Percentiles rank a stretch among this genome's conserved stretches.
phyloP scores from a whole-genome alignment of 805 yeast species.

The Starmerella vitae region DNA sequence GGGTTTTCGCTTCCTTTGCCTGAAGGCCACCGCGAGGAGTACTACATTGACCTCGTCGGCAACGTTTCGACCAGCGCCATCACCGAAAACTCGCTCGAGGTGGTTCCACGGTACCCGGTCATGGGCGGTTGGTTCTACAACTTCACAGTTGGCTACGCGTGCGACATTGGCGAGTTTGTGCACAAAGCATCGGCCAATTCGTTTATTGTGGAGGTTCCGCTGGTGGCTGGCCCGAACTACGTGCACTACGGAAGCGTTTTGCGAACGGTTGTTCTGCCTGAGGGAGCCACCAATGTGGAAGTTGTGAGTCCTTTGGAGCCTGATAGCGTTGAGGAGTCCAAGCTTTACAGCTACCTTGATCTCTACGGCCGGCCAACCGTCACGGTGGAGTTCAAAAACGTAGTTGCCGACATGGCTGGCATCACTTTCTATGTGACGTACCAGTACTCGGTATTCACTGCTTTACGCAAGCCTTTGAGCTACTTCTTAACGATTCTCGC shows the following conservation, averaged over 20 bases:
- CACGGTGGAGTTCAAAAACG: constrained; percentile 42
- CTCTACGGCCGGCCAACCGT: constrained; percentile 66
- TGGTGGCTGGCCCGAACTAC: constrained; percentile 58
- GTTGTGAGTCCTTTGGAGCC: constrained; percentile 38
- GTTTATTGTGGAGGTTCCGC: constrained; percentile 53
- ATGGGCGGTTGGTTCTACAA: constrained; percentile 95
- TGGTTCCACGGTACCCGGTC: constrained; percentile 84
- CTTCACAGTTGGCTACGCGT: constrained; percentile 91
- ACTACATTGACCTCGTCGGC: constrained; percentile 82
- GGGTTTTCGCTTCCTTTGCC: constrained; percentile 47
- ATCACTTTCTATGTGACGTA: constrained; percentile 50
- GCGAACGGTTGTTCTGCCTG: constrained; percentile 65
- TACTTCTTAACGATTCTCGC: constrained; percentile 37
- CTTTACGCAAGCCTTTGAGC: constrained; percentile 49
- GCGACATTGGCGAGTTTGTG: constrained; percentile 41
- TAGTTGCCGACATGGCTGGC: constrained; percentile 54
- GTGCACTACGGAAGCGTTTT: constrained; percentile 45
- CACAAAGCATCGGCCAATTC: constrained; percentile 34
- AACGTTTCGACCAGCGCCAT: constrained; percentile 63
- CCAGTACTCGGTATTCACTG: constrained; percentile 39
- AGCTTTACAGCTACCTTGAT: constrained; percentile 43
- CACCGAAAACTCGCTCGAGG: constrained; percentile 32
- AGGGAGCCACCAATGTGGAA: constrained; percentile 52
- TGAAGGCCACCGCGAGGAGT: constrained; percentile 45
- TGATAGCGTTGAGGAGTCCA: neutral